Evolutionary conservation across 2,329 filamentous ascomycete species (phyloP), one percentile per base, ranked within the genome.

Genomic region (Colletotrichum siamense): DNA sequence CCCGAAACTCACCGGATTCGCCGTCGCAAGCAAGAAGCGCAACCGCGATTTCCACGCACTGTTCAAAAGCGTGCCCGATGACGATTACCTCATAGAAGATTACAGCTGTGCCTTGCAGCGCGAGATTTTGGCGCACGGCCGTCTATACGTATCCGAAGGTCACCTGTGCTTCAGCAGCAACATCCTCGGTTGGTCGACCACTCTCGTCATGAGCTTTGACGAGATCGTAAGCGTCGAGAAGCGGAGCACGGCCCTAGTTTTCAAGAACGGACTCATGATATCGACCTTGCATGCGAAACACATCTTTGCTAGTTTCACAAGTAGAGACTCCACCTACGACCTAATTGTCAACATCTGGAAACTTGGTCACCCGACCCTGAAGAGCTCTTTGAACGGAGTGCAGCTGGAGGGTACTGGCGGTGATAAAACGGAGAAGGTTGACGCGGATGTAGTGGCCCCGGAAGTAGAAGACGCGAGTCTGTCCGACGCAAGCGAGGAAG

Each of bases 141-240:
- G 97, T 55, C 90, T 99, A 16, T 99, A 99, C 82, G 95, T 99
- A 57, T 99, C 97, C 0, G 97, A 99, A 86, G 96, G 96, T 13
- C 96, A 99, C 83, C 92, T 99, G 63, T 99, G 97, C 87, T 99
- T 99, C 86, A 98, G 96, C 81, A 99, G 97, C 88, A 99, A 99
- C 83, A 99, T 99, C 79, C 91, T 99, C 63, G 97, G 97, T 70
- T 99, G 97, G 97, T 95, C 98, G 26, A 99, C 97, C 0, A 99
- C 97, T 2, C 88, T 99, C 57, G 96, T 99, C 69, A 98, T 99
- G 88, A 98, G 96, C 84, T 99, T 99, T 83, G 97, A 99, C 82
- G 97, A 99, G 84, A 95, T 99, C 74, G 95, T 99, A 24, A 96
- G 96, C 1, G 95, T 99, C 9, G 97, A 99, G 86, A 99, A 99